These are phyloP conservation scores for Diutina mesorugosa DNA, from an alignment of 1,139 yeast species.

Conservation along the genomic window DNA sequence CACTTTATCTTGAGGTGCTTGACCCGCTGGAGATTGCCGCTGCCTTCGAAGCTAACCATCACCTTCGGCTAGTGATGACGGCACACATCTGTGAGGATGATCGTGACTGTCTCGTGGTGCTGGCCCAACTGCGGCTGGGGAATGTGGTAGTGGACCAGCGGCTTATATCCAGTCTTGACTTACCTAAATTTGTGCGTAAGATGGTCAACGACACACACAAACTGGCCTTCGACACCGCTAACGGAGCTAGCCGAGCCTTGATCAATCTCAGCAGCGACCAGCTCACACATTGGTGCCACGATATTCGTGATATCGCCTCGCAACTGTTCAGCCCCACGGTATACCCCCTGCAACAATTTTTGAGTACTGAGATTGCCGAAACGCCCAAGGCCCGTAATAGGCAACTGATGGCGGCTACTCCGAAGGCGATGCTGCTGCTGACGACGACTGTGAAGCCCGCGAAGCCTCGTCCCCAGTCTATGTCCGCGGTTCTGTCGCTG, in stretches of 20 bases:
- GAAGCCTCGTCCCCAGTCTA: not conserved
- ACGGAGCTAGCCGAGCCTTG: not conserved
- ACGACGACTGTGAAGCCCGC: not conserved
- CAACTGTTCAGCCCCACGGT: not conserved
- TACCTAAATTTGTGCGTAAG: not conserved
- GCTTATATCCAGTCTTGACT: not conserved
- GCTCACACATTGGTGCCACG: not conserved
- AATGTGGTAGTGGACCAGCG: not conserved
- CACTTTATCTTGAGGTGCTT: not conserved
- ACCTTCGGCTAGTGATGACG: not conserved
- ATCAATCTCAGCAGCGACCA: not conserved
- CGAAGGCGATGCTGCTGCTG: too few relatives aligned
- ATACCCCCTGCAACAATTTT: not conserved
- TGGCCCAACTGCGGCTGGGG: not conserved
- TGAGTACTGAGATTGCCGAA: too few relatives aligned
- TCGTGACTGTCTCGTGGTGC: slow-evolving; percentile 1
- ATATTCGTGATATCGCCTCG: not conserved
- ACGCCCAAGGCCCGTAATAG: too few relatives aligned
- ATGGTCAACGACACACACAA: not conserved
- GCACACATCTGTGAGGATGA: slow-evolving; percentile 2
- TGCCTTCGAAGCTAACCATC: not conserved
- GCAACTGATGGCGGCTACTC: too few relatives aligned
- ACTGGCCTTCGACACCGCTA: not conserved
- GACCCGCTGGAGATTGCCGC: not conserved
- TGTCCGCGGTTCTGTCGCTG: not conserved